Percentiles rank a stretch among this genome's conserved stretches.
phyloP scores from a whole-genome alignment of 2,329 filamentous ascomycete genomes.

The Ophiostoma himal-ulmi region DNA sequence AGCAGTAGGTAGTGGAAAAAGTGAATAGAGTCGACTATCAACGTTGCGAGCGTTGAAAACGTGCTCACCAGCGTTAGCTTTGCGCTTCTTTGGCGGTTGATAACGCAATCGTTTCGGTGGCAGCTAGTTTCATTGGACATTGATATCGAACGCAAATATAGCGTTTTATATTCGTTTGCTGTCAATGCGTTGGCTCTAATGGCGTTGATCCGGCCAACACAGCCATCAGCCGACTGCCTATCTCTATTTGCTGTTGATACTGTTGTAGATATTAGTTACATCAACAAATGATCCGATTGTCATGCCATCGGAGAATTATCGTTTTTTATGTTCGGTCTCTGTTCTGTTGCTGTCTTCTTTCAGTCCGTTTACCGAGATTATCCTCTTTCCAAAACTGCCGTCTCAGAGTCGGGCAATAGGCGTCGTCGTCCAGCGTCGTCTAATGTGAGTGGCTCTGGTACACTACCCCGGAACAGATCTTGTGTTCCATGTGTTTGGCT shows the following conservation, averaged over 20 bases:
- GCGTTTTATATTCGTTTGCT: background rate
- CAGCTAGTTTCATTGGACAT: background rate
- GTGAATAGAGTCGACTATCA: background rate
- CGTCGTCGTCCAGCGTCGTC: background rate
- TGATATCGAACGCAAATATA: background rate
- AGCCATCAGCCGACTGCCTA: background rate
- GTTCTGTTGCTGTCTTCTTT: background rate
- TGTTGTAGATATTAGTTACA: background rate
- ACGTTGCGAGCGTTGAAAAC: slow-evolving; percentile 11
- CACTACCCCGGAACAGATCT: background rate
- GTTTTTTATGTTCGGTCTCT: background rate
- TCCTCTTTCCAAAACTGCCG: slow-evolving; percentile 2
- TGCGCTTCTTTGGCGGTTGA: background rate
- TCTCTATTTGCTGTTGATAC: background rate
- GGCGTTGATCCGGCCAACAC: background rate
- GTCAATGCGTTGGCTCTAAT: background rate
- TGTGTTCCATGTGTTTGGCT: slow-evolving; percentile 9
- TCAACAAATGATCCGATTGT: slow-evolving; percentile 1
- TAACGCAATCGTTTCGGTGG: slow-evolving; percentile 1
- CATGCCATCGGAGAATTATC: background rate
- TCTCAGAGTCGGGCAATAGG: background rate
- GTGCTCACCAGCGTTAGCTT: slow-evolving; percentile 1
- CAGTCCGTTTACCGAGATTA: background rate
- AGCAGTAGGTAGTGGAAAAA: background rate
- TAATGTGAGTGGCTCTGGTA: background rate